Evolutionary conservation across 805 yeast species (phyloP).

Genomic region (Saturnispora kantuleensis): DNA sequence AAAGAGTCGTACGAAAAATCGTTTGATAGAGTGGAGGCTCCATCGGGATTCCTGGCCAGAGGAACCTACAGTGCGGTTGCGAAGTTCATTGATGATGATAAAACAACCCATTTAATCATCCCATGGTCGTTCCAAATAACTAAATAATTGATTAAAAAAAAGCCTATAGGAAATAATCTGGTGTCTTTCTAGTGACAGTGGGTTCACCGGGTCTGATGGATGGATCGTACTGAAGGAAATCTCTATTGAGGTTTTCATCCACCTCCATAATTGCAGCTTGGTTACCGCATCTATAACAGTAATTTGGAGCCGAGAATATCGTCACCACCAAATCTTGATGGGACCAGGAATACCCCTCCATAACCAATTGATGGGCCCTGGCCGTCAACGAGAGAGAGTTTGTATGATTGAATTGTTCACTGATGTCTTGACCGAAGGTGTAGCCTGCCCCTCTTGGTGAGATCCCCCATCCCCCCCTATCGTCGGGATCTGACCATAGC

Average conservation of each 20-base stretch:
- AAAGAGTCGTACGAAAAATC: constrained; percentile 67
- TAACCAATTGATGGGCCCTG: constrained; percentile 93
- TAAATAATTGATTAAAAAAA: constrained; percentile 28
- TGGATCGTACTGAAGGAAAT: constrained; percentile 91
- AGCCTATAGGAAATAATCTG: constrained; percentile 83
- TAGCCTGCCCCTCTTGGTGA: constrained; percentile 98
- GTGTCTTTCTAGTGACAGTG: constrained; percentile 91
- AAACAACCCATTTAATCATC: constrained; percentile 56
- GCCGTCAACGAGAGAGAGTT: constrained; percentile 80
- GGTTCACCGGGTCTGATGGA: constrained; percentile 97
- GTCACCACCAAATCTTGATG: constrained; percentile 93
- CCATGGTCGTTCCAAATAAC: constrained; percentile 84
- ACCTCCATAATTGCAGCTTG: constrained; percentile 98
- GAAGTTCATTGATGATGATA: constrained; percentile 82
- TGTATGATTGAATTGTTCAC: constrained; percentile 87
- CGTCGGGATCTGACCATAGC: constrained; percentile 96
- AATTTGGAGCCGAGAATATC: constrained; percentile 90
- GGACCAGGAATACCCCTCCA: constrained; percentile 95
- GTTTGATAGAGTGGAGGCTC: constrained; percentile 79
- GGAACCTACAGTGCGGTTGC: constrained; percentile 76
- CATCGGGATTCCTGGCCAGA: constrained; percentile 80
- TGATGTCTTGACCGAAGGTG: constrained; percentile 93
- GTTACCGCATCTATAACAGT: constrained; percentile 95
- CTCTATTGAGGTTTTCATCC: constrained; percentile 86
- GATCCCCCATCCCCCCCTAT: constrained; percentile 96